These are phyloP conservation scores for Aspergillus fumigatus DNA, from an alignment of 2,329 filamentous ascomycete genomes.

Conservation along the genomic window DNA sequence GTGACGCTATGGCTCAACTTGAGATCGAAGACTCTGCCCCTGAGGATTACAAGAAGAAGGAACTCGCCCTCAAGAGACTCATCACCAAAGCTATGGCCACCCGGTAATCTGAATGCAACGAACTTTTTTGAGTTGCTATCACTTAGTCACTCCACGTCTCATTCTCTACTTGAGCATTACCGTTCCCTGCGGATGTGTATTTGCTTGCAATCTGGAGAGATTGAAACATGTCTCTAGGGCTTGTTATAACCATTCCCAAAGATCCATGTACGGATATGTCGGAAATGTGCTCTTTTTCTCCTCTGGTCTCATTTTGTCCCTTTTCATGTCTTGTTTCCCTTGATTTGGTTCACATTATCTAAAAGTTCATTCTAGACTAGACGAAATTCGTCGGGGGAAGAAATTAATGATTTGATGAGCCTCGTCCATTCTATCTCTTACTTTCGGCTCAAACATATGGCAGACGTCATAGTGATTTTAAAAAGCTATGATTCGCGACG, in stretches of 20 bases:
- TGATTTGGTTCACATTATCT: constrained; percentile 22
- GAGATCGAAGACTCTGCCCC: constrained; percentile 88
- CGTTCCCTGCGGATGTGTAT: background rate
- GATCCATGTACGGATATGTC: background rate
- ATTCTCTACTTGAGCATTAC: background rate
- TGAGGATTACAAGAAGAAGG: constrained; percentile 99
- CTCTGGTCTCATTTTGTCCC: background rate
- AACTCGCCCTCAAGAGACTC: constrained; percentile 92
- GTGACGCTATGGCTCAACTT: constrained; percentile 94
- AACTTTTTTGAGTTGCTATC: background rate
- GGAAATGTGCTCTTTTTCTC: background rate
- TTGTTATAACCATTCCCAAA: background rate
- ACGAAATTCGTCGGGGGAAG: constrained; percentile 20
- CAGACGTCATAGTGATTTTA: background rate
- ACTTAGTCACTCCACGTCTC: too few species aligned
- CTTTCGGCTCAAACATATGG: background rate
- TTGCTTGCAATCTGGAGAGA: background rate
- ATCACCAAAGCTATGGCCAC: constrained; percentile 98
- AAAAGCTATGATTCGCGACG: background rate
- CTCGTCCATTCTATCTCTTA: background rate
- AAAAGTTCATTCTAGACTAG: constrained; percentile 28
- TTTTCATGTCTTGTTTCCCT: background rate
- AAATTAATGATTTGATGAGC: constrained; percentile 29
- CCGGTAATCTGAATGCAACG: constrained; percentile 52
- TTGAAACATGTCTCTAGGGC: background rate